Evolutionary conservation across 2,329 filamentous ascomycete genomes (phyloP).

Genomic region (Aspergillus unguis): DNA sequence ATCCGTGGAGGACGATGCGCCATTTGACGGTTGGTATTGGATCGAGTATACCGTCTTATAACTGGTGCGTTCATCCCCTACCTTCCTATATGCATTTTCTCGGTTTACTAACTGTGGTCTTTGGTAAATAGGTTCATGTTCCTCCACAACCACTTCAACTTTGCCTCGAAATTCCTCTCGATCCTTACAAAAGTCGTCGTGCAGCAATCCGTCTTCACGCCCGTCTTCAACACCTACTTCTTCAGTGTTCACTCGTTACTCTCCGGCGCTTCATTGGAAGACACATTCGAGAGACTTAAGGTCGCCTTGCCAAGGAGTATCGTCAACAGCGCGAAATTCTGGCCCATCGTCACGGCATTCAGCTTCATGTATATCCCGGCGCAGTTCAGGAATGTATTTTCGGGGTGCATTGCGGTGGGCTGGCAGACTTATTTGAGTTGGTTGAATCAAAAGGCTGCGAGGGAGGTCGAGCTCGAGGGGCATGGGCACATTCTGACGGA

Average conservation of each 20-base stretch:
- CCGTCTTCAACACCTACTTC: conserved; percentile 79
- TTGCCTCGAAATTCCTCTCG: conserved; percentile 66
- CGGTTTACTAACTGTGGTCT: background rate
- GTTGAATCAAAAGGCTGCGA: conserved; percentile 71
- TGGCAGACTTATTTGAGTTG: conserved; percentile 91
- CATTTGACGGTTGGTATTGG: conserved; percentile 71
- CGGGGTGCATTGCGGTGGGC: conserved; percentile 73
- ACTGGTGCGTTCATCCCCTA: conserved; percentile 60
- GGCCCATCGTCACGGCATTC: conserved; percentile 83
- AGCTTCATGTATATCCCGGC: conserved; percentile 79
- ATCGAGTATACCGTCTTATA: conserved; percentile 73
- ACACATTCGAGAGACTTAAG: conserved; percentile 67
- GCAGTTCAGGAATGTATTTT: conserved; percentile 76
- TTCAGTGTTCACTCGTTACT: conserved; percentile 75
- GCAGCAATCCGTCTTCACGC: conserved; percentile 78
- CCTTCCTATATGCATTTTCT: background rate
- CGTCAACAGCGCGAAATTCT: conserved; percentile 78
- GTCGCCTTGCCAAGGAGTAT: conserved; percentile 74
- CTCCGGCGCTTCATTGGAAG: conserved; percentile 61
- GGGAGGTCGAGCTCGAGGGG: conserved; percentile 45
- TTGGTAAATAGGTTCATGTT: conserved; percentile 64
- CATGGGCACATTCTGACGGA: conserved; percentile 16
- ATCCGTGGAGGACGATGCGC: conserved; percentile 65
- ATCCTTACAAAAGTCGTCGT: conserved; percentile 73
- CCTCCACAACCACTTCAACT: conserved; percentile 80